Base-by-base conservation (phyloP, 2,329 filamentous ascomycete genomes). In the Keithomyces neogunnii region DNA sequence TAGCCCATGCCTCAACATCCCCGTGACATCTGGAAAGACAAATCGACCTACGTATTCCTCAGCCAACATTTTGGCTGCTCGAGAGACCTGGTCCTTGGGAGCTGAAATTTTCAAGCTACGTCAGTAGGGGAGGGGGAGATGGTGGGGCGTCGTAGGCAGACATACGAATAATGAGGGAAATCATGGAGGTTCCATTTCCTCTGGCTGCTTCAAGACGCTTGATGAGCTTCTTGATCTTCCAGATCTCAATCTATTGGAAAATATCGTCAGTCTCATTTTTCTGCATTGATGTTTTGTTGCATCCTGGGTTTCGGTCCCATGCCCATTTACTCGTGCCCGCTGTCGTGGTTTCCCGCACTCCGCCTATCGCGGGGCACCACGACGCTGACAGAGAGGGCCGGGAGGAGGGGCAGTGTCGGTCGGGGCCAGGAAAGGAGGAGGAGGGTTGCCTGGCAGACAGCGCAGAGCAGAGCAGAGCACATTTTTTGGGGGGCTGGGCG, bases 141-240 rank as follows among this genome's bases (percentile, higher is more conserved):
- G 31, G 35, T 11, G 38, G 45, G n/a, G 11, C 40, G 38, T 19
- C 19, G 11, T 32, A 33, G 42, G 47, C 50, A 53, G 51, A 76
- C 88, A 66, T 77, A 95, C 89, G 93, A 67, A 99, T 97, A 65
- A 99, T 96, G 73, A 99, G 82, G 58, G 92, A 97, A 73, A 99
- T 99, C 93, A 99, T 99, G 77, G 86, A 92, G 58, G 93, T 99
- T 76, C 93, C 93, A 82, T 99, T 99, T 70, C 93, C 93, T 70
- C 95, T 83, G 62, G 95, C 95, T 57, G 89, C 88, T 74, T 97
- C 93, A 64, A 99, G 89, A 65, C 93, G 88, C 77, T 97, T 99
- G 76, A 99, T 96, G 68, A 99, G 79, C 80, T 99, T 99, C 82
- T 99, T 99, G 68, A 99, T 91, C 86, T 99, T 96, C 88, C 87